These are phyloP conservation scores for Barbarea vulgaris DNA, from an alignment of 345 rosid species.

Conservation along the genomic window DNA sequence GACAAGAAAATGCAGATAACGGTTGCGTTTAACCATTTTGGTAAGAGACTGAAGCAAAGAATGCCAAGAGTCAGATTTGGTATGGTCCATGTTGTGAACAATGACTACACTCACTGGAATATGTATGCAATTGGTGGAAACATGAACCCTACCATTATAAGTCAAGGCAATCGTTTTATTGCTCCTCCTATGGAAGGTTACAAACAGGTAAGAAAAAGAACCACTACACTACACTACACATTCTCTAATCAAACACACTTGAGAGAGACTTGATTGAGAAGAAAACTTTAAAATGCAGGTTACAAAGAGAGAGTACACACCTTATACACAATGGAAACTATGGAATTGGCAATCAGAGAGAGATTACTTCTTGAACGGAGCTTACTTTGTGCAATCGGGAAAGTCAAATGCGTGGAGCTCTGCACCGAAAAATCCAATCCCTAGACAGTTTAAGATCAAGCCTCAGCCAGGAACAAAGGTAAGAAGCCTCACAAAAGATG, in stretches of 20 bases:
- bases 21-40: slow-evolving; percentile 72
- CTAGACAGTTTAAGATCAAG: slow-evolving; percentile 34
- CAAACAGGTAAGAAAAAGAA: slow-evolving; percentile 49
- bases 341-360: slow-evolving; percentile 79
- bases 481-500: slow-evolving; percentile 46
- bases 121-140: slow-evolving; percentile 82
- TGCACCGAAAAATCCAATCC: slow-evolving; percentile 39
- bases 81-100: slow-evolving; percentile 73
- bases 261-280: slow-evolving; percentile 10
- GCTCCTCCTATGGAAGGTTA: slow-evolving; percentile 50
- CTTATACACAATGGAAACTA: slow-evolving; percentile 50
- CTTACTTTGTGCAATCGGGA: slow-evolving; percentile 68
- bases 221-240: slow-evolving; percentile 16
- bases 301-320: slow-evolving; percentile 57
- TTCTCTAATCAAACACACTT: no score
- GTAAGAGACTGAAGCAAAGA: slow-evolving; percentile 47
- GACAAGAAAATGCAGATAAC: slow-evolving; percentile 75
- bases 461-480: slow-evolving; percentile 53
- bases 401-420: slow-evolving; percentile 20
- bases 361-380: slow-evolving; percentile 72
- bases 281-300: slow-evolving; percentile 38
- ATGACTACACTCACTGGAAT: slow-evolving; percentile 80
- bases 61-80: slow-evolving; percentile 62
- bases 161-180: slow-evolving; percentile 79
- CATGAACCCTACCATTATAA: slow-evolving; percentile 60